These are phyloP conservation scores for Trichoderma cornu-damae DNA, from an alignment of 2,329 filamentous ascomycete species.

Conservation along the genomic window DNA sequence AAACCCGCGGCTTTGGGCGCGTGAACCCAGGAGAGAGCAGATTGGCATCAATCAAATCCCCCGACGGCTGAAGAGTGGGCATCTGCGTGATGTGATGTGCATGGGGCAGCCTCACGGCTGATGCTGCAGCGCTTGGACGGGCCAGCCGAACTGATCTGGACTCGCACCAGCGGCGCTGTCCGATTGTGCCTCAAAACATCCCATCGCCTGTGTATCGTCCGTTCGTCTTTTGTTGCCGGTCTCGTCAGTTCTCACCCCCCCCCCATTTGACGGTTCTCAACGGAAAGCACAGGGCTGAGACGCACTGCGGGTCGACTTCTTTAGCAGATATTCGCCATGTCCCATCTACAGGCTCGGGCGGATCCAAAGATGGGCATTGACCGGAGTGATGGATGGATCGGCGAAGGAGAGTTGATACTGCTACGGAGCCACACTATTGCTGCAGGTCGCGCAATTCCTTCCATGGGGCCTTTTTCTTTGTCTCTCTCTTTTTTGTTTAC, in stretches of 20 bases:
- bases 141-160: background rate
- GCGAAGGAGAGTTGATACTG: no score
- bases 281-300: slow-evolving; percentile 16
- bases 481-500: no score
- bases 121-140: background rate
- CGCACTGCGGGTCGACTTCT: background rate
- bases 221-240: slow-evolving; percentile 6
- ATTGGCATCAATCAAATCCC: background rate
- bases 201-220: slow-evolving; percentile 12
- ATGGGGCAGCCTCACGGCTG: no score
- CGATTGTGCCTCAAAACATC: slow-evolving; percentile 4
- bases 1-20: background rate
- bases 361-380: background rate
- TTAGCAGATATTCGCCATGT: background rate
- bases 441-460: background rate
- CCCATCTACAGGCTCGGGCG: background rate
- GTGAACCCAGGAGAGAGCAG: background rate
- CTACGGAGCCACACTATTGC: no score
- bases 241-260: slow-evolving; percentile 5
- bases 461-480: background rate
- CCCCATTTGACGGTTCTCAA: background rate
- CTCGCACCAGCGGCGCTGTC: slow-evolving; percentile 2
- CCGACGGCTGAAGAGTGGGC: slow-evolving; percentile 1
- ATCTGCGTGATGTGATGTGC: no score
- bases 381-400: background rate